These are phyloP conservation scores for Coniophora puteana DNA, from an alignment of 1,284 basidiomycete species.

Conservation along the genomic window DNA sequence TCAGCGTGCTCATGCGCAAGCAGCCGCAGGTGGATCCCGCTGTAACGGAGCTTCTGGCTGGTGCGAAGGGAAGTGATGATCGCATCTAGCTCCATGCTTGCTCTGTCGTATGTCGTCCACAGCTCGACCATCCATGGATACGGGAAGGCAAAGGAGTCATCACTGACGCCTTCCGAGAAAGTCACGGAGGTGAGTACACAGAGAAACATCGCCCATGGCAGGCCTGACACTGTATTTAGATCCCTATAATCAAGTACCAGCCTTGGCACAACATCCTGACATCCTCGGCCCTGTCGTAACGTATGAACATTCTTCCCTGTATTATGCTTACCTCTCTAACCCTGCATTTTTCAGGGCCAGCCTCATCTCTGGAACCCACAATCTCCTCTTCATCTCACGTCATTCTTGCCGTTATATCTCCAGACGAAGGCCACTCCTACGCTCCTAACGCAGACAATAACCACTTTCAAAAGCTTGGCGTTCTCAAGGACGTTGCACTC, in stretches of 20 bases:
- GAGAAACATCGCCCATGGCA: too few relatives aligned
- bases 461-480: constrained; percentile 63
- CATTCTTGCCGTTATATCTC: constrained; percentile 59
- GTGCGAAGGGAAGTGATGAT: constrained; percentile 68
- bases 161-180: constrained; percentile 74
- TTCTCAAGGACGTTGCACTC: constrained; percentile 64
- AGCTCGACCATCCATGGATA: constrained; percentile 64
- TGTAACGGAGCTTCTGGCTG: constrained; percentile 81
- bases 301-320: constrained; percentile 31
- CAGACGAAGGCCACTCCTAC: constrained; percentile 39
- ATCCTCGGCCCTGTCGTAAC: constrained; percentile 67
- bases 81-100: constrained; percentile 70
- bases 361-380: constrained; percentile 62
- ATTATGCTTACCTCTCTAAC: too few relatives aligned
- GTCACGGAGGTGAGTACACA: constrained; percentile 56
- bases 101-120: constrained; percentile 75
- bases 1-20: constrained; percentile 91
- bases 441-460: constrained; percentile 30
- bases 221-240: constrained; percentile 40
- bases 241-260: constrained; percentile 64
- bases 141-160: constrained; percentile 76
- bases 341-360: constrained; percentile 46
- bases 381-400: constrained; percentile 63
- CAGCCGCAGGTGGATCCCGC: constrained; percentile 86
- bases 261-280: constrained; percentile 65